Base-by-base conservation (phyloP, 2,329 filamentous ascomycete species). In the Sporothrix dimorphospora region DNA sequence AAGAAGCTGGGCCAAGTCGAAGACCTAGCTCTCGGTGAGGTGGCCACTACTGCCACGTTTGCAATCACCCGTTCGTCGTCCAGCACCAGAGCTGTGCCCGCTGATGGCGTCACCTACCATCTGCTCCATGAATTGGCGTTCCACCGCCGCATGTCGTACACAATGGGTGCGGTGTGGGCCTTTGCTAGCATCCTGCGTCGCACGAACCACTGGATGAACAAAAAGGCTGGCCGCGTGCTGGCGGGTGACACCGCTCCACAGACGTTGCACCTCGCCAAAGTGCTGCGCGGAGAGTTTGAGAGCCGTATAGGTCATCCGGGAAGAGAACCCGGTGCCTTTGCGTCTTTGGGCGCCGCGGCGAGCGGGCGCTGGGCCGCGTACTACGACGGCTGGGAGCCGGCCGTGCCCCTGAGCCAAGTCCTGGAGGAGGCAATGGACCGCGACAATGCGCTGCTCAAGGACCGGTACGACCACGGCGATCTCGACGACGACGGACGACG, bases 41-140 rank as follows among this genome's bases (percentile, higher is more conserved):
- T n/a, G 8, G 21, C 57, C 11, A 42, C 38, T 8, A 34, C 34
- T 42, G 12, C 9, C 34, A 24, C n/a, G n/a, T 3, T 38, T 9
- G 19, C 19, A 11, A 24, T 24, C 8, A 24, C n/a, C n/a, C 21
- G 40, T 4, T 24, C 38, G 40, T 6, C 55, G 38, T 16, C 19
- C 34, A 16, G 55, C 55, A 59, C 9, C 30, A 59, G 21, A 16
- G 21, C 59, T 11, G 59, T 65, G 59, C 59, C 59, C 12, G 30
- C 79, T 79, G 77, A 82, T 72, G 69, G 74, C 5, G 57, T 77
- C 16, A 81, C 81, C 0, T 85, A 82, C 75, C 73, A 79, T 47
- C 73, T 78, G 14, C 80, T 87, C 63, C 81, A 84, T 72, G 73
- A 77, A 7, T 76, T 84, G 30, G 81, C 81, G 16, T 78, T 81